Evolutionary conservation across 2,329 filamentous ascomycete genomes (phyloP).

Genomic region (Cladosporium sp.): DNA sequence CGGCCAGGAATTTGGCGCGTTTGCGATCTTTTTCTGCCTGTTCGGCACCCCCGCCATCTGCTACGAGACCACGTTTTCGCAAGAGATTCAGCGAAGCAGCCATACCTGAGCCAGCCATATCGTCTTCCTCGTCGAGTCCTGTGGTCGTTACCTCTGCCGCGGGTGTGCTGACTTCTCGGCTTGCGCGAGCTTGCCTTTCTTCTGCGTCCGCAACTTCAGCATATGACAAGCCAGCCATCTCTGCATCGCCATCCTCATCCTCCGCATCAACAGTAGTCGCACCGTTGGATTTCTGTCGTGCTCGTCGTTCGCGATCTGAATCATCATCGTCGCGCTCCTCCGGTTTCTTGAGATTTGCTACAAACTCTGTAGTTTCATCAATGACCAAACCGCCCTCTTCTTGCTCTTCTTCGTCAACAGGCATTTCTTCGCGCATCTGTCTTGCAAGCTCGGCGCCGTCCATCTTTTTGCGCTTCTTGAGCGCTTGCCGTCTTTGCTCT

Average conservation of each 20-base stretch:
- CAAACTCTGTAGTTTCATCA: conserved; percentile 92
- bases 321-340: conserved; percentile 51
- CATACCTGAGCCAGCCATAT: conserved; percentile 65
- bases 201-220: conserved; percentile 45
- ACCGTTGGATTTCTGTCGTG: conserved; percentile 25
- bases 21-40: conserved; percentile 49
- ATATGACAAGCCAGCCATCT: conserved; percentile 29
- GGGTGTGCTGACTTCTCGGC: conserved; percentile 40
- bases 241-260: conserved; percentile 43
- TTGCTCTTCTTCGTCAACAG: conserved; percentile 55
- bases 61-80: conserved; percentile 77
- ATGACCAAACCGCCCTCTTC: conserved; percentile 72
- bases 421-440: conserved; percentile 67
- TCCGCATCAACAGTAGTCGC: conserved; percentile 30
- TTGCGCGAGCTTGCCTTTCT: conserved; percentile 35
- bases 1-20: conserved; percentile 73
- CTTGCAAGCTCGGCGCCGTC: conserved; percentile 83
- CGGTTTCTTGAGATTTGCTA: conserved; percentile 74
- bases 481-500: conserved; percentile 71
- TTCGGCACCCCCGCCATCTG: conserved; percentile 55
- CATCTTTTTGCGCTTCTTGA: conserved; percentile 88
- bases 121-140: conserved; percentile 81
- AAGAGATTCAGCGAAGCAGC: conserved; percentile 79
- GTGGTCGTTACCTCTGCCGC: conserved; percentile 54
- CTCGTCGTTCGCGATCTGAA: conserved; percentile 16